Conservation (phyloP, 2,329 filamentous ascomycete genomes). For the Orbilia javanica region DNA sequence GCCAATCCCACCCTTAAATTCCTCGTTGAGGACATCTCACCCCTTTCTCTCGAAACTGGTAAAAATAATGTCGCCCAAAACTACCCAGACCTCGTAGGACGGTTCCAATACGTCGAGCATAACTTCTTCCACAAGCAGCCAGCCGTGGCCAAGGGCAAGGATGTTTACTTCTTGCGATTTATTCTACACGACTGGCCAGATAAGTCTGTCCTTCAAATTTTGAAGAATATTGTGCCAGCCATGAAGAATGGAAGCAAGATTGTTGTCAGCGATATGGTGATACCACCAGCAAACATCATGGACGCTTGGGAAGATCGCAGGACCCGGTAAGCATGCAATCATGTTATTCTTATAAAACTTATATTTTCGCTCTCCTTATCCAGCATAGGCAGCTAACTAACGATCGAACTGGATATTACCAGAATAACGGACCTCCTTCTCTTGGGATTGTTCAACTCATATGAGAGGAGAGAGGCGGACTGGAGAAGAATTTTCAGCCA, state of each 20-base stretch:
- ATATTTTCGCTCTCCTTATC: slow-evolving; percentile 22
- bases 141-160: slow-evolving; percentile 60
- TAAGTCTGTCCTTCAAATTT: slow-evolving; percentile 57
- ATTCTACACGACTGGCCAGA: slow-evolving; percentile 62
- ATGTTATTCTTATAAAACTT: too few species aligned
- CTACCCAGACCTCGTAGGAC: not conserved
- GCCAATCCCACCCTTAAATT: slow-evolving; percentile 70
- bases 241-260: slow-evolving; percentile 49
- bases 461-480: slow-evolving; percentile 63
- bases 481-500: slow-evolving; percentile 63
- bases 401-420: slow-evolving; percentile 25
- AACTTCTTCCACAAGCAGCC: slow-evolving; percentile 62
- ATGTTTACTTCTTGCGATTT: slow-evolving; percentile 60
- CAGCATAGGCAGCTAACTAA: too few species aligned
- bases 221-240: slow-evolving; percentile 58
- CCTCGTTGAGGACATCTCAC: slow-evolving; percentile 69
- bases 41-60: slow-evolving; percentile 15
- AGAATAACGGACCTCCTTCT: slow-evolving; percentile 64
- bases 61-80: slow-evolving; percentile 15
- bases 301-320: slow-evolving; percentile 59
- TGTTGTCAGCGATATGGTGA: slow-evolving; percentile 20
- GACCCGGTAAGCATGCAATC: slow-evolving; percentile 57
- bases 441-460: slow-evolving; percentile 64
- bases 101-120: slow-evolving; percentile 55
- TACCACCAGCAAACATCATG: slow-evolving; percentile 27